phyloP scores from a whole-genome alignment of 129 eudicot genomes.

The Escallonia rubra region DNA sequence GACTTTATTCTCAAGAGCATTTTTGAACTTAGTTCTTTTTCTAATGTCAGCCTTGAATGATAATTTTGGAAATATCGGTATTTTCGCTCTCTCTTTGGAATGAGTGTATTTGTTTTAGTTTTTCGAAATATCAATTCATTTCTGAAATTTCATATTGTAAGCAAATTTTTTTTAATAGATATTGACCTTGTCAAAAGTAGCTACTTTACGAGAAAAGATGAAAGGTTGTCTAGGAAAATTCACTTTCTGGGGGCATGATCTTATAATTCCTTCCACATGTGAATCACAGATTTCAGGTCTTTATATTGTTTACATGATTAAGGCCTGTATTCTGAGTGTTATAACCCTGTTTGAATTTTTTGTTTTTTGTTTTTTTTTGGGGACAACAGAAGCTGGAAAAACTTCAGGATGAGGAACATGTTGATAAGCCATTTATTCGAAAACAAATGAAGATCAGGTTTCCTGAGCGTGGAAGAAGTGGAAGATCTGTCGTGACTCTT shows the following conservation, averaged over 20 bases:
- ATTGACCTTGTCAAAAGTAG: too few relatives aligned
- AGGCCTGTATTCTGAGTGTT: not conserved
- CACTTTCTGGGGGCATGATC: not conserved
- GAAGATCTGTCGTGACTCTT: conserved; percentile 54
- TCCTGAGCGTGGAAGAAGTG: conserved; percentile 97
- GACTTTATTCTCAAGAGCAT: too few relatives aligned
- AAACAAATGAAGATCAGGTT: conserved; percentile 96
- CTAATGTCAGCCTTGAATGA: too few relatives aligned
- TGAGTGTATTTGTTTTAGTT: too few relatives aligned
- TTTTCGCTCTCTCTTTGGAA: too few relatives aligned
- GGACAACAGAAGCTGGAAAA: conserved; percentile 82
- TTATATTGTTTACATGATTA: not conserved
- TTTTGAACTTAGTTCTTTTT: too few relatives aligned
- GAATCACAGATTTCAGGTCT: too few relatives aligned
- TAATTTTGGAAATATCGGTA: too few relatives aligned
- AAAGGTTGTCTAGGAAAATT: not conserved
- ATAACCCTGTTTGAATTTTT: not conserved
- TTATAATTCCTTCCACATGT: not conserved
- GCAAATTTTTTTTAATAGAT: too few relatives aligned
- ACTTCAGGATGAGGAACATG: conserved; percentile 90
- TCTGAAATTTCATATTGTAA: too few relatives aligned
- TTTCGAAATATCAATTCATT: too few relatives aligned
- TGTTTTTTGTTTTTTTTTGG: not conserved
- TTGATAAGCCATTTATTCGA: conserved; percentile 91
- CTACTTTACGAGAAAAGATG: too few relatives aligned